These are phyloP conservation scores for Eurotiales sp. DNA, from an alignment of 2,329 filamentous ascomycete genomes.

Conservation along the genomic window DNA sequence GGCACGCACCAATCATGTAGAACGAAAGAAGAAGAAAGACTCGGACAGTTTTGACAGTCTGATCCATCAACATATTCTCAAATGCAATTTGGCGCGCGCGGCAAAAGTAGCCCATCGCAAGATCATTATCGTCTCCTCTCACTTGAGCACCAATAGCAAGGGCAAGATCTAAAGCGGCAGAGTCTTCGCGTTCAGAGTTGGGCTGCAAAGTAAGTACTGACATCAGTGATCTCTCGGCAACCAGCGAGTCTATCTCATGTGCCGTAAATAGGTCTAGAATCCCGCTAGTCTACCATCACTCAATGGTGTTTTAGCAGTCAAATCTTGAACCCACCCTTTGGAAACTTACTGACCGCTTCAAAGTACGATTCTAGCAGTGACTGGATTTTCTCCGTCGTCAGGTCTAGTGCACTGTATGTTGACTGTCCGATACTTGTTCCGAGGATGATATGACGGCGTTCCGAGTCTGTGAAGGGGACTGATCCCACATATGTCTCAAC, in stretches of 20 bases:
- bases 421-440: not conserved
- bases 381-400: not conserved
- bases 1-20: constrained; percentile 13
- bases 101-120: constrained; percentile 1
- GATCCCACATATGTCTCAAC: not conserved
- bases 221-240: not conserved
- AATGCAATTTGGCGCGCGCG: not conserved
- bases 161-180: not conserved
- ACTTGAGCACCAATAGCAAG: constrained; percentile 10
- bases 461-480: not conserved
- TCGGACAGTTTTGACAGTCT: not conserved
- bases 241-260: not conserved
- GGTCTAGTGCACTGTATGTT: not conserved
- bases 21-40: constrained; percentile 11
- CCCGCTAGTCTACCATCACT: not conserved
- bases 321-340: not conserved
- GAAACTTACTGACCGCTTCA: not conserved
- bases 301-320: not conserved
- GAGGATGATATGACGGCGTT: not conserved
- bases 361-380: not conserved
- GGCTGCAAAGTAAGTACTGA: not conserved
- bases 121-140: not conserved
- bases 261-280: not conserved
- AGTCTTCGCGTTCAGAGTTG: not conserved
- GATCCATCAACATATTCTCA: constrained; percentile 1